Conservation (phyloP, 306 rosid species). For the Parietaria judaica region DNA sequence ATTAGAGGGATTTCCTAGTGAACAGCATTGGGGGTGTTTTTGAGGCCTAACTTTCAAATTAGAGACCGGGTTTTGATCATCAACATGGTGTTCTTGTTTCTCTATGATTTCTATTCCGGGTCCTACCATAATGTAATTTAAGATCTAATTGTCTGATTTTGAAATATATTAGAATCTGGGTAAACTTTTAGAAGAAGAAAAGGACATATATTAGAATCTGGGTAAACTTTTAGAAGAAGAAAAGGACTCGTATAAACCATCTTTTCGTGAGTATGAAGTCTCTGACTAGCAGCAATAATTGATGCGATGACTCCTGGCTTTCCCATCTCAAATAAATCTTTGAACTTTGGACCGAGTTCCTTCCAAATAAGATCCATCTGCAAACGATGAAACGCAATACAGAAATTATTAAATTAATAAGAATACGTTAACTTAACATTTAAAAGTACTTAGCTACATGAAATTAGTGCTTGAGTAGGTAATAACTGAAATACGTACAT, state of each 20-base stretch:
- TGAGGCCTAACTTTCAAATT: too few relatives aligned
- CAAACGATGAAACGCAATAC: neutral
- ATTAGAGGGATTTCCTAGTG: too few relatives aligned
- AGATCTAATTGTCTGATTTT: neutral
- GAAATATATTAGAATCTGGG: neutral
- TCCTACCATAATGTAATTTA: too few relatives aligned
- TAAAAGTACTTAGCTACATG: constrained; percentile 5
- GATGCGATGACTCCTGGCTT: constrained; percentile 88
- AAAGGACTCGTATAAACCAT: constrained; percentile 38
- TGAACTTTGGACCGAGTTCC: constrained; percentile 68
- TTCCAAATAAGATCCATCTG: constrained; percentile 82
- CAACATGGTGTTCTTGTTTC: too few relatives aligned
- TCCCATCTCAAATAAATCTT: constrained; percentile 70
- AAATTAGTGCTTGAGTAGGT: neutral
- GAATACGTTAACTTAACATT: neutral
- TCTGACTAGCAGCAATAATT: constrained; percentile 66
- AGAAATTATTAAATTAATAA: neutral
- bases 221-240: neutral
- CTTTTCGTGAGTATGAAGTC: constrained; percentile 62
- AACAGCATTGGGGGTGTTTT: too few relatives aligned
- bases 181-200: neutral
- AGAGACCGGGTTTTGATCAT: too few relatives aligned
- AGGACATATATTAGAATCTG: neutral
- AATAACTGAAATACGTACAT: constrained; percentile 33
- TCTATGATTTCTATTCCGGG: too few relatives aligned